A percentile compares a stretch with the other conserved stretches of the same genome.
Evolutionary conservation across 441 rosid species (phyloP).

Genomic region (Capsella rubella): DNA sequence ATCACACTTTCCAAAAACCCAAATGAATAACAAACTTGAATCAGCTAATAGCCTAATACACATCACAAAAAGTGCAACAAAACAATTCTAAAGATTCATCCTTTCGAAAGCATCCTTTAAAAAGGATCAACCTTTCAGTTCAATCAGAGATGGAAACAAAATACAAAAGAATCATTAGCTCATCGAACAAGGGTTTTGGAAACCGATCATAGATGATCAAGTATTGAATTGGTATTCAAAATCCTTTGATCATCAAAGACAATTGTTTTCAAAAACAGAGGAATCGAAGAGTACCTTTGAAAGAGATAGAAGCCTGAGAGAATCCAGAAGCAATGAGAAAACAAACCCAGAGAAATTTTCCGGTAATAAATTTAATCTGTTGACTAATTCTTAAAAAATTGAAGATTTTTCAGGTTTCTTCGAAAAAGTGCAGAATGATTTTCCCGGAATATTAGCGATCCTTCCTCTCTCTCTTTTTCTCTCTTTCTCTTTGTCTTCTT

Average conservation of each 20-base stretch:
- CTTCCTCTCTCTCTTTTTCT: conserved; percentile 22
- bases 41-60: not conserved
- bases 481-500: conserved; percentile 38
- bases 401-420: conserved; percentile 33
- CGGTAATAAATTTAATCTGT: not conserved
- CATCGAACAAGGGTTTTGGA: not conserved
- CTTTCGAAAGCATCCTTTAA: no score
- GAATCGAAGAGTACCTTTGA: conserved; percentile 40
- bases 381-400: conserved; percentile 34
- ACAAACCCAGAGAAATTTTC: conserved; percentile 4
- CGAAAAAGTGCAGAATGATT: conserved; percentile 29
- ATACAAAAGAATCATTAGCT: conserved; percentile 19
- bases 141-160: conserved; percentile 24
- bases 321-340: conserved; percentile 21
- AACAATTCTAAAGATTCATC: not conserved
- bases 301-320: conserved; percentile 4
- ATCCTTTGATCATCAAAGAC: not conserved
- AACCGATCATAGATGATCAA: conserved; percentile 7
- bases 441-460: conserved; percentile 33
- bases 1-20: not conserved
- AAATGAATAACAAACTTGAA: not conserved
- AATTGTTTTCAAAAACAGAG: conserved; percentile 25
- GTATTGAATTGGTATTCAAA: not conserved
- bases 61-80: conserved; percentile 3
- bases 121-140: conserved; percentile 5